A percentile compares a stretch with the other conserved stretches of the same genome.
Conservation (phyloP, 2,329 filamentous ascomycete genomes). For the Alternaria ventricosa region DNA sequence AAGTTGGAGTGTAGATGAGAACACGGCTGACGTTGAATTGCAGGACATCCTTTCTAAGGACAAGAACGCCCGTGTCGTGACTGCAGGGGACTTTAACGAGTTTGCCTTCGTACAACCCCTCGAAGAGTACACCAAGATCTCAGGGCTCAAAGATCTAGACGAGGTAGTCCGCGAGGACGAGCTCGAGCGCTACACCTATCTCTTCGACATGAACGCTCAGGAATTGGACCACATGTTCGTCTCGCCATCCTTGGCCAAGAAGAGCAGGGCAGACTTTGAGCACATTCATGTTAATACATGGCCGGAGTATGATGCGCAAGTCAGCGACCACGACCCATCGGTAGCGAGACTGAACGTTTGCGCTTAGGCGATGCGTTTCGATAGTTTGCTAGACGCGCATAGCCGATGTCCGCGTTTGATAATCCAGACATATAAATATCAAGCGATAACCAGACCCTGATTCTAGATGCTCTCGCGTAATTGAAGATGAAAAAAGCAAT, state of each 20-base stretch:
- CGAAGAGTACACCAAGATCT: conserved; percentile 59
- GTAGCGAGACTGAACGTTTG: conserved; percentile 70
- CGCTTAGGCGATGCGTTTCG: conserved; percentile 20
- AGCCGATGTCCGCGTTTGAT: neutral
- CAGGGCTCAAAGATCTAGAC: conserved; percentile 67
- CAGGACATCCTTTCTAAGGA: conserved; percentile 62
- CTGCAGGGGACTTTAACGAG: conserved; percentile 76
- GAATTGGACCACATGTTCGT: conserved; percentile 75
- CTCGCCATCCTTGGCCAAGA: conserved; percentile 58
- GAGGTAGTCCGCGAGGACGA: conserved; percentile 60
- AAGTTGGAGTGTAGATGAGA: neutral
- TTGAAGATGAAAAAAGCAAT: neutral
- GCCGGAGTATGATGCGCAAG: conserved; percentile 62
- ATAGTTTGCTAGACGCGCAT: conserved; percentile 7
- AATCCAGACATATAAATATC: neutral
- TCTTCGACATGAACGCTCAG: conserved; percentile 73
- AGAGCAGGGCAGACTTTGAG: conserved; percentile 59
- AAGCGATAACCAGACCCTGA: neutral
- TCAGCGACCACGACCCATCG: conserved; percentile 73
- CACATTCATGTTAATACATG: conserved; percentile 77
- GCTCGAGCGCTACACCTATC: conserved; percentile 72
- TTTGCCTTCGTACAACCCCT: conserved; percentile 69
- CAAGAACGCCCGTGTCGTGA: conserved; percentile 63
- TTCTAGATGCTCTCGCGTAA: neutral
- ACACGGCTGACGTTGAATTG: conserved; percentile 29